Evolutionary conservation across 257 asterid genomes (phyloP), one percentile per base, ranked within the genome.

Genomic region (Nyctanthes arbortristis): DNA sequence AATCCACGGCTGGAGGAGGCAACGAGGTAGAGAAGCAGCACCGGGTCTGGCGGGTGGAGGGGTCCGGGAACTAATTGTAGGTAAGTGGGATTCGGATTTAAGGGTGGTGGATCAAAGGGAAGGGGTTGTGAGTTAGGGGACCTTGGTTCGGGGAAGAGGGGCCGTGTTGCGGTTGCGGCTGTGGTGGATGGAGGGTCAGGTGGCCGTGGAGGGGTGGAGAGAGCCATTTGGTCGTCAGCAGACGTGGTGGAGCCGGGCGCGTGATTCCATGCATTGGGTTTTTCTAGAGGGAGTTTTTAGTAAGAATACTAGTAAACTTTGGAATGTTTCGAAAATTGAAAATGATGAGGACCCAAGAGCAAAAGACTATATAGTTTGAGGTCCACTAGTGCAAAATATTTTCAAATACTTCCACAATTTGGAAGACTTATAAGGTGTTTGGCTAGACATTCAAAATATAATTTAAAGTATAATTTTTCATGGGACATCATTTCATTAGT

Each of bases 1-100:
- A 75, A 79, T 0, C 94, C 95, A 1, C 89, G 88, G 13, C 95
- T 95, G 24, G 93, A 81, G 25, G 88, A 80, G 56, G 89, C 86
- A 5, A 87, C 81, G 0, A 94, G 94, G 69, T 92, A 86, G 43
- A 82, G 88, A 79, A 85, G 78, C 57, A 78, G 86, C 14, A 82
- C 63, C 0, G 82, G 81, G 64, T 84, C 89, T 77, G 65, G 81
- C n/a, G 78, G 71, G 45, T 69, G 63, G 61, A 72, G 77, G 30
- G 75, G 82, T 16, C 80, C 77, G 49, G 88, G 87, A 2, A 79
- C 85, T 18, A 86, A 77, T 75, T 82, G 95, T 34, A 80, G 84
- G 82, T 77, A 84, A 83, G 71, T 79, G 71, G 91, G 88, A 81
- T 81, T 84, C 40, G 85, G 83, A 72, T 78, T 84, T 12, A 78